Evolutionary conservation across 2,329 filamentous ascomycete genomes (phyloP), one percentile per base, ranked within the genome.

Genomic region (Pseudogymnoascus sp.): DNA sequence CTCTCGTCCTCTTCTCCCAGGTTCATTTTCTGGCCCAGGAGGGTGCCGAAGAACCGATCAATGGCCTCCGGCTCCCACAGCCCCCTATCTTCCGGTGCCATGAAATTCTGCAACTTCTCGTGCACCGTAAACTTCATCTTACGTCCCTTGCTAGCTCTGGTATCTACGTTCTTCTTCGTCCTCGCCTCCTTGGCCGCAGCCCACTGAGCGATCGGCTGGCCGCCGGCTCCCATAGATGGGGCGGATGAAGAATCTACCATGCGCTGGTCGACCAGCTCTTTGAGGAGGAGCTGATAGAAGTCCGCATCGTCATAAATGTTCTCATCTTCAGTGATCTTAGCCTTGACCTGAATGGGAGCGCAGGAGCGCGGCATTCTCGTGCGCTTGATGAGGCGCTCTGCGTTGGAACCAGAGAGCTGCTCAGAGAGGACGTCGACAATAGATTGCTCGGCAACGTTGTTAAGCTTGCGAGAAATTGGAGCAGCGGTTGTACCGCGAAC

Each of bases 61-160:
- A 91, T 85, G 63, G 93, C 91, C 65, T 85, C 83, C 68, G 88
- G 86, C 66, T 90, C 89, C 95, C 95, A 99, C 14, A 75, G 77
- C 3, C 88, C 82, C 62, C 90, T 81, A 73, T 96, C 90, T 74
- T 97, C 91, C 0, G 92, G 88, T 9, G 93, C 93, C 92, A 97
- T 97, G 73, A 97, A 97, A 75, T 97, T 97, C 78, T 96, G 91
- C 72, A 99, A 76, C 79, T 97, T 97, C 79, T 97, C 93, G 73
- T 97, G 93, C 53, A 97, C 91, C 14, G 90, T 95, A 76, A 93
- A 99, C 40, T 91, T 84, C 82, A 99, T 84, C 79, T 97, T 97
- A 60, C 95, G 82, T 5, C 95, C 95, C 77, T 97, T 97, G 74
- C 91, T 96, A 0, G 95, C 95, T 74, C 93, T 95, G 18, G 93